Percentiles rank a stretch among this genome's conserved stretches.
Evolutionary conservation across 441 rosid genomes (phyloP).

Genomic region (Bocquillonia castaneifolia): DNA sequence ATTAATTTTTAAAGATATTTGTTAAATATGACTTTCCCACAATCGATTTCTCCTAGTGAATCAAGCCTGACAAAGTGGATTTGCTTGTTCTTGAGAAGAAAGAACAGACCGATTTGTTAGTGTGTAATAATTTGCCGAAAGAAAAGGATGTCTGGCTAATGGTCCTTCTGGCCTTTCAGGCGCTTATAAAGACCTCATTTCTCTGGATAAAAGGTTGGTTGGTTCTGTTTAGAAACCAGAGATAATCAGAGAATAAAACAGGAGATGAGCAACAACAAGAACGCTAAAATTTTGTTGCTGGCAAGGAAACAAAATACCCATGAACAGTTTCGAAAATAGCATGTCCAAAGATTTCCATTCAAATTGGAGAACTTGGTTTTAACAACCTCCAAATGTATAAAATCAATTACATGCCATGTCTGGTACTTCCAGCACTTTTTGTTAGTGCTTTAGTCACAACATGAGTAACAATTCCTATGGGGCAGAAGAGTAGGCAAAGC

Average conservation of each 20-base stretch:
- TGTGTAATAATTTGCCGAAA: no score
- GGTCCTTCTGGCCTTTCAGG: no score
- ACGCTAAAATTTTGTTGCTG: not conserved
- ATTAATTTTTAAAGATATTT: no score
- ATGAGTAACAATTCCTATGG: constrained; percentile 71
- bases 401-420: constrained; percentile 20
- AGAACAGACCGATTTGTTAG: no score
- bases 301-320: not conserved
- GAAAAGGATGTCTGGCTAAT: no score
- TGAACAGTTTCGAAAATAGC: not conserved
- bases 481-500: constrained; percentile 79
- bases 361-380: not conserved
- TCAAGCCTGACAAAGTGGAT: no score
- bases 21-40: no score
- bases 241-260: constrained; percentile 2
- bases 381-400: constrained; percentile 4
- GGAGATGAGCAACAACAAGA: not conserved
- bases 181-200: constrained; percentile 27
- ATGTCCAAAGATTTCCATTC: not conserved
- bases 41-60: no score
- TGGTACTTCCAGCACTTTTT: constrained; percentile 21
- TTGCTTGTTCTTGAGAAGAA: no score
- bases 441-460: constrained; percentile 64
- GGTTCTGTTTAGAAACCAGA: not conserved
- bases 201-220: constrained; percentile 28